Base-by-base conservation (phyloP, 2,329 filamentous ascomycete genomes). In the Grosmannia clavigera region DNA sequence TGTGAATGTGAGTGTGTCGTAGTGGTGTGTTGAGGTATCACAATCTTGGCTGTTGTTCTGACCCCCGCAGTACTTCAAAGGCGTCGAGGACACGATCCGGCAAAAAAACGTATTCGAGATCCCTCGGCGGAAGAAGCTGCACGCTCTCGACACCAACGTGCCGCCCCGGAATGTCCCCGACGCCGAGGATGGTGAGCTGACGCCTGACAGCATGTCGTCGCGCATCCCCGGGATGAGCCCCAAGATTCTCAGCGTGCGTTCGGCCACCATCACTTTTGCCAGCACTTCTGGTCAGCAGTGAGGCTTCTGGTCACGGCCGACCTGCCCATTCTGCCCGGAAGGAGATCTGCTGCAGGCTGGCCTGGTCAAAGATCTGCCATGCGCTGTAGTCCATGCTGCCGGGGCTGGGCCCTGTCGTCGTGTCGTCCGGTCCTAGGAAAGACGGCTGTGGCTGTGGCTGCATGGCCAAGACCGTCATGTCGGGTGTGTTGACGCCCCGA, bases 51-150 rank as follows among this genome's bases (percentile, higher is more conserved):
- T 14, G 33, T 2, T 3, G 5, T 31, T 11, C 55, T 57, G 12
- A 57, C 55, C 3, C 40, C 48, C 25, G 16, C 63, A 77, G 70
- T 83, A 83, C 65, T 84, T 83, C 68, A 82, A 83, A 66, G 79
- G 77, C 48, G 83, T 84, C 64, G 81, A 84, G 64, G 52, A 55
- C 3, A 59, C 56, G 46, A 40, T 58, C n/a, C 22, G 7, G 7
- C 43, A 52, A n/a, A 51, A 51, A 3, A 40, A 31, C 40, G 3
- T 12, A 3, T 11, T 5, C 38, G 6, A 10, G 12, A 10, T 38
- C 33, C 38, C 27, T 2, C 27, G 43, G 12, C 55, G 38, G 5
- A 56, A 38, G 54, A 56, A 38, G 14, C 54, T 54, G 27, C 52
- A 54, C 29, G 10, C 19, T 16, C 52, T 54, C 12, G 19, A 54